phyloP scores from a whole-genome alignment of 2,329 filamentous ascomycete genomes.

The Pseudopithomyces chartarum region DNA sequence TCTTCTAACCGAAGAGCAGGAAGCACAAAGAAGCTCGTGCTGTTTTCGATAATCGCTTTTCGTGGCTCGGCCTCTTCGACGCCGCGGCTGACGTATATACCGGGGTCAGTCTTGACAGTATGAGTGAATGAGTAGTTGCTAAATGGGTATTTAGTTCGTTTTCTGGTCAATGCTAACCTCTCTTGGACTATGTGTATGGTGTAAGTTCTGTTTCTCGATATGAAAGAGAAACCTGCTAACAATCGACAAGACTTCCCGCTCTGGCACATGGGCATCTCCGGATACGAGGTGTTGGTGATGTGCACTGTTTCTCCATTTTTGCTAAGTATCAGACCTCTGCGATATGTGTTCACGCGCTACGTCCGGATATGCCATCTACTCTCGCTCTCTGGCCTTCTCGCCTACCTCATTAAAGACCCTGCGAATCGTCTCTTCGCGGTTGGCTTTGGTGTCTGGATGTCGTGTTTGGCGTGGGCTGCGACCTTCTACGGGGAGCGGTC shows the following conservation, averaged over 20 bases:
- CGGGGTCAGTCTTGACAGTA: slow-evolving; percentile 64
- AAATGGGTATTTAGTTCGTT: slow-evolving; percentile 67
- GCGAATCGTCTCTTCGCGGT: slow-evolving; percentile 78
- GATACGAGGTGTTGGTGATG: slow-evolving; percentile 90
- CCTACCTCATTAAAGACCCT: slow-evolving; percentile 76
- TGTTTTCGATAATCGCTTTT: slow-evolving; percentile 73
- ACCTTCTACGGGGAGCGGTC: slow-evolving; percentile 78
- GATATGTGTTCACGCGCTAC: slow-evolving; percentile 70
- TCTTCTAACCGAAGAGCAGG: slow-evolving; percentile 53
- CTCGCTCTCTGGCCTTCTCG: slow-evolving; percentile 77
- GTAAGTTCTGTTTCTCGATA: slow-evolving; percentile 58
- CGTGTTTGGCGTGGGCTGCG: slow-evolving; percentile 82
- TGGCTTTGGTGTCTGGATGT: slow-evolving; percentile 78
- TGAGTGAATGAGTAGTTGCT: not conserved
- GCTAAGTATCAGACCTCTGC: slow-evolving; percentile 71
- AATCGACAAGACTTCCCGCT: slow-evolving; percentile 77
- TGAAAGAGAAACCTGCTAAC: slow-evolving; percentile 19
- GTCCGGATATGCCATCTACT: slow-evolving; percentile 74
- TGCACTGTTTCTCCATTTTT: slow-evolving; percentile 80
- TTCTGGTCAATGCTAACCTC: slow-evolving; percentile 97
- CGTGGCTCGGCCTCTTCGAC: slow-evolving; percentile 75
- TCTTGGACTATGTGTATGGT: slow-evolving; percentile 90
- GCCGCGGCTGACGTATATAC: slow-evolving; percentile 88
- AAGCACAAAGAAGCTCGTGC: slow-evolving; percentile 75
- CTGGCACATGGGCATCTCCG: slow-evolving; percentile 99